phyloP scores from a whole-genome alignment of 208 protist species.

The Leishmania arabica region DNA sequence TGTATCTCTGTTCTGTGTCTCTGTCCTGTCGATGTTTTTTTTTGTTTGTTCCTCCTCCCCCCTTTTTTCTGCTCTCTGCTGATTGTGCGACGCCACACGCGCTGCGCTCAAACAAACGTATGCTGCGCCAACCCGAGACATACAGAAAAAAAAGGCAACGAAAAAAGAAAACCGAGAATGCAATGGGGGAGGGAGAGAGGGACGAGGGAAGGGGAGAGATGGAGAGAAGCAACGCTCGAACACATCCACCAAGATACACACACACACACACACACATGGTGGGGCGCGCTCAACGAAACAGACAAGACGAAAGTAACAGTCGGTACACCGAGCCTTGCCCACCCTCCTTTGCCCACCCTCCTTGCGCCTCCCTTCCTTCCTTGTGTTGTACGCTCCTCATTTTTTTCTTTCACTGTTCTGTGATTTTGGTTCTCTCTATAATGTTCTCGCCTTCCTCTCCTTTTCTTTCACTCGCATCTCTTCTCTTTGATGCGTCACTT shows the following conservation, averaged over 20 bases:
- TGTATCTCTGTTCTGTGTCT: background rate
- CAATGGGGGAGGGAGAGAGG: background rate
- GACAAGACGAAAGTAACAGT: conserved; percentile 6
- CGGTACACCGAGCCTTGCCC: conserved; percentile 1
- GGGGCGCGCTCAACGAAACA: background rate
- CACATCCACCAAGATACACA: background rate
- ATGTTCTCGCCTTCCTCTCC: background rate
- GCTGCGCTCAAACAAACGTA: background rate
- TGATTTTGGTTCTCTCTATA: conserved; percentile 8
- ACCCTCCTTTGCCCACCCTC: background rate
- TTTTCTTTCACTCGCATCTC: background rate
- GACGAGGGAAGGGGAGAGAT: background rate
- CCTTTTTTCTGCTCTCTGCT: background rate
- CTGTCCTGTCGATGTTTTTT: background rate
- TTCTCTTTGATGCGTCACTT: background rate
- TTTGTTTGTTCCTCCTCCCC: background rate
- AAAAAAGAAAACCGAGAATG: no score
- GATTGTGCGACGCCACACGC: background rate
- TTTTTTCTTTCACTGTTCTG: background rate
- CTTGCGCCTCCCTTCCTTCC: background rate
- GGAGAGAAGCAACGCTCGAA: background rate
- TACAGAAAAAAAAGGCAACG: background rate
- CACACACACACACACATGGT: background rate
- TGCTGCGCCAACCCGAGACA: background rate
- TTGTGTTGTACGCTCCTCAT: background rate